Conservation (phyloP, 2,329 filamentous ascomycete species). For the Colletotrichum neosansevieriae region DNA sequence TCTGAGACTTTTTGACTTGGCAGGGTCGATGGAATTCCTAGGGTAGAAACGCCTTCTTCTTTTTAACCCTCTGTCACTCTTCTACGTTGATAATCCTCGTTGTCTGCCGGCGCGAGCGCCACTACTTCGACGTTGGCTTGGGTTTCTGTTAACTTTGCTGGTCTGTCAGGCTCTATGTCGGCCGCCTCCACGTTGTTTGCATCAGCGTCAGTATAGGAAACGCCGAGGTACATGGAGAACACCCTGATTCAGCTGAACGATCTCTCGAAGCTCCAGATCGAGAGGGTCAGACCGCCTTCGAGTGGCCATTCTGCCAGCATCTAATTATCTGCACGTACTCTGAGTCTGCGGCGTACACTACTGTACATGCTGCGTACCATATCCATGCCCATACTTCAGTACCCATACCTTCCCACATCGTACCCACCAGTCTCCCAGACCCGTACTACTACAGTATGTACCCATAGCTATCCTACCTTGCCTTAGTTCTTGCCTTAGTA, state of each 20-base stretch:
- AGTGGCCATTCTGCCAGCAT: slow-evolving; percentile 32
- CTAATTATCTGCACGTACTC: slow-evolving; percentile 10
- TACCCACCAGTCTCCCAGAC: slow-evolving; percentile 13
- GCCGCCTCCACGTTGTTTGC: too few relatives aligned
- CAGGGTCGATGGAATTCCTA: slow-evolving; percentile 33
- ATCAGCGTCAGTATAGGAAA: too few relatives aligned
- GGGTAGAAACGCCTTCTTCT: slow-evolving; percentile 20
- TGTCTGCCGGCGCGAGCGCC: not conserved
- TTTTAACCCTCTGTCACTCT: not conserved
- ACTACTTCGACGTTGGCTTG: not conserved
- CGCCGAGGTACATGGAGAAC: too few relatives aligned
- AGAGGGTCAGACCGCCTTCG: slow-evolving; percentile 33
- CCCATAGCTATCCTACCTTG: slow-evolving; percentile 18
- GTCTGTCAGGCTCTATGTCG: too few relatives aligned
- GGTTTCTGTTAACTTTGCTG: too few relatives aligned
- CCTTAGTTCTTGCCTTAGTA: slow-evolving; percentile 26
- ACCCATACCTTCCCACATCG: slow-evolving; percentile 16
- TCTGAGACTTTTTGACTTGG: slow-evolving; percentile 38
- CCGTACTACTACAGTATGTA: slow-evolving; percentile 8
- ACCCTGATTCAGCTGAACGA: too few relatives aligned
- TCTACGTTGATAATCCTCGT: not conserved
- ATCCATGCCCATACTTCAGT: not conserved
- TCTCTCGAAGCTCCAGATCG: not conserved
- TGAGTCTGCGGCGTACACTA: not conserved
- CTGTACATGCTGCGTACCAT: slow-evolving; percentile 21